Conservation (phyloP, 306 rosid genomes). For the Abrus pulchellus region DNA sequence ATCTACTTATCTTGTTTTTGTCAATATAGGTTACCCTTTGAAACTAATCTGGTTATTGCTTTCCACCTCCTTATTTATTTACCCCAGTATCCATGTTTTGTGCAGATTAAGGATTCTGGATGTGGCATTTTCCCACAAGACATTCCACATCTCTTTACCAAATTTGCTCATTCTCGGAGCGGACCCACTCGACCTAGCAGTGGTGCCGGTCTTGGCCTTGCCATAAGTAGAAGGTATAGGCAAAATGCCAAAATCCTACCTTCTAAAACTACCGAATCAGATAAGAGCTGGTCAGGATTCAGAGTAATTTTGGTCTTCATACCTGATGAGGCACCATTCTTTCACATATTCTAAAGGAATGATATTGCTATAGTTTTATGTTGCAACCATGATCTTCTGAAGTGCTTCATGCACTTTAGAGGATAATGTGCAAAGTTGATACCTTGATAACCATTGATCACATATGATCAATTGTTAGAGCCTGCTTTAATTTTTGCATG, state of each 20-base stretch:
- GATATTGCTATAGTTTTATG: background rate
- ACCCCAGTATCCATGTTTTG: conserved; percentile 44
- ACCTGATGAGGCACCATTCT: background rate
- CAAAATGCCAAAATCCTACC: conserved; percentile 45
- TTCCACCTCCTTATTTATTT: background rate
- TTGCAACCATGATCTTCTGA: background rate
- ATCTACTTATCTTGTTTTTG: background rate
- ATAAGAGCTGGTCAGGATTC: background rate
- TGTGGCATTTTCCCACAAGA: conserved; percentile 85
- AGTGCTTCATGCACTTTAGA: background rate
- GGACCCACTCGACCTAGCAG: conserved; percentile 64
- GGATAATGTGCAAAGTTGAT: no score
- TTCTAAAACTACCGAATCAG: background rate
- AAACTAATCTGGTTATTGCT: conserved; percentile 26
- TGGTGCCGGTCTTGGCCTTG: conserved; percentile 88
- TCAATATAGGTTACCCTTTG: conserved; percentile 8
- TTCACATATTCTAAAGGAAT: background rate
- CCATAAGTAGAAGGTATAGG: conserved; percentile 78
- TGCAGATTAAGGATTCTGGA: conserved; percentile 93
- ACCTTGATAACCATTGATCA: background rate
- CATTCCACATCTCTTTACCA: conserved; percentile 78
- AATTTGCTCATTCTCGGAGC: conserved; percentile 69
- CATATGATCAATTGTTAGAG: background rate
- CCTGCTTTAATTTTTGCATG: background rate
- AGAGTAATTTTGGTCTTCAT: conserved; percentile 15